Conservation (phyloP, 164 flowering plant species). For the Liquidambar formosana region DNA sequence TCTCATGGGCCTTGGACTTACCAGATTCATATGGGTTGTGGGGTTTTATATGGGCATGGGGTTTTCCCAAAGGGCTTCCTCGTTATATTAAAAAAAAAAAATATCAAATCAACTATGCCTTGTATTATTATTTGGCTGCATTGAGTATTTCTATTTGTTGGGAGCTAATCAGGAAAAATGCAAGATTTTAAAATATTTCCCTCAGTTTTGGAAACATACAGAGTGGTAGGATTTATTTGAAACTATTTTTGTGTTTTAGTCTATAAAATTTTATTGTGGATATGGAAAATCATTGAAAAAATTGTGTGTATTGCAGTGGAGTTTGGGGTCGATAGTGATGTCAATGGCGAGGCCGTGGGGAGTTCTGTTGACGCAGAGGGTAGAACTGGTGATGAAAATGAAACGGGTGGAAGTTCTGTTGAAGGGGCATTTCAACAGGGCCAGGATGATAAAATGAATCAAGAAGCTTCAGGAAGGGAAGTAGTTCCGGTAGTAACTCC, state of each 20-base stretch:
- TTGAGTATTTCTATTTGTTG: too few relatives aligned
- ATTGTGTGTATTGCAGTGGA: constrained; percentile 43
- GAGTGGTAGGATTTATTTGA: too few relatives aligned
- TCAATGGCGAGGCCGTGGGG: constrained; percentile 31
- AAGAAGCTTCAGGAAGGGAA: constrained; percentile 25
- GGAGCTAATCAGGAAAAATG: too few relatives aligned
- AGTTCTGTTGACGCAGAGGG: constrained; percentile 30
- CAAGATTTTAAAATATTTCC: too few relatives aligned
- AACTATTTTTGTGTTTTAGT: background rate
- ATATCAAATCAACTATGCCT: too few relatives aligned
- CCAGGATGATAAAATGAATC: constrained; percentile 30
- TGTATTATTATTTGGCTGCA: too few relatives aligned
- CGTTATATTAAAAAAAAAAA: too few relatives aligned
- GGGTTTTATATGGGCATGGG: too few relatives aligned
- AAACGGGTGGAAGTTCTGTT: constrained; percentile 36
- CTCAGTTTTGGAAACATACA: too few relatives aligned
- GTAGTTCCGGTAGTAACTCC: constrained; percentile 19
- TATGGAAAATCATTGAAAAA: background rate
- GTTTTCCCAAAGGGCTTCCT: too few relatives aligned
- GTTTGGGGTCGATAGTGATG: constrained; percentile 31
- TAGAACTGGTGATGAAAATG: constrained; percentile 30
- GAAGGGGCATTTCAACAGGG: constrained; percentile 26
- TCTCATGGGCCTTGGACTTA: too few relatives aligned
- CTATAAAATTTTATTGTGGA: background rate
- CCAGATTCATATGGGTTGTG: too few relatives aligned